phyloP scores from a whole-genome alignment of 495 filamentous ascomycete genomes.

The Penicillium coffeae region DNA sequence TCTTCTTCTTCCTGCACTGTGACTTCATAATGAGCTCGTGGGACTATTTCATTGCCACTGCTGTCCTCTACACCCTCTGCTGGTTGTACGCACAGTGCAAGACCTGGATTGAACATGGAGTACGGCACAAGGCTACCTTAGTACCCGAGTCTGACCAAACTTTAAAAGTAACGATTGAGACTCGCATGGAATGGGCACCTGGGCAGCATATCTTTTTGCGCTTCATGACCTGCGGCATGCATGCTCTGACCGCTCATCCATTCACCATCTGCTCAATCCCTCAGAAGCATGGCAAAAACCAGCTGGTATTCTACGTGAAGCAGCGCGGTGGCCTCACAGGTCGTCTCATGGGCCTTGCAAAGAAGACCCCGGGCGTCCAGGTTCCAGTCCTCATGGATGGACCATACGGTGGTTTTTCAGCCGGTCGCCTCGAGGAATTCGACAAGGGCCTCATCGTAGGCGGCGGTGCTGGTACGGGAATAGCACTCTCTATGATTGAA shows the following conservation, averaged over 20 bases:
- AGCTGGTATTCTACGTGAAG: constrained; percentile 28
- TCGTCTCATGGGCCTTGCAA: constrained; percentile 24
- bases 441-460: constrained; percentile 39
- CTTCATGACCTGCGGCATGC: constrained; percentile 29
- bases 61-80: constrained; percentile 39
- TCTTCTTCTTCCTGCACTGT: constrained; percentile 59
- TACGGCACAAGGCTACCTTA: constrained; percentile 39
- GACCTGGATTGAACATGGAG: constrained; percentile 40
- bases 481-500: constrained; percentile 39
- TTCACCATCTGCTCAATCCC: constrained; percentile 45
- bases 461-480: constrained; percentile 47
- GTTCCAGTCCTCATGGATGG: constrained; percentile 38
- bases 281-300: constrained; percentile 9
- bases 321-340: constrained; percentile 31
- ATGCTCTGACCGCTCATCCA: constrained; percentile 36
- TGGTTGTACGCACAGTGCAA: constrained; percentile 41
- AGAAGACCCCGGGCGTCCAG: constrained; percentile 19
- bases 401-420: constrained; percentile 39
- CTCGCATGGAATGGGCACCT: constrained; percentile 33
- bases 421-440: constrained; percentile 13
- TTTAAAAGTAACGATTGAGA: constrained; percentile 39
- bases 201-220: constrained; percentile 46
- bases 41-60: constrained; percentile 55
- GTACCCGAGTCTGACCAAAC: constrained; percentile 30
- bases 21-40: constrained; percentile 51